phyloP scores from a whole-genome alignment of 148 eudicot species.

The Spergularia marina region DNA sequence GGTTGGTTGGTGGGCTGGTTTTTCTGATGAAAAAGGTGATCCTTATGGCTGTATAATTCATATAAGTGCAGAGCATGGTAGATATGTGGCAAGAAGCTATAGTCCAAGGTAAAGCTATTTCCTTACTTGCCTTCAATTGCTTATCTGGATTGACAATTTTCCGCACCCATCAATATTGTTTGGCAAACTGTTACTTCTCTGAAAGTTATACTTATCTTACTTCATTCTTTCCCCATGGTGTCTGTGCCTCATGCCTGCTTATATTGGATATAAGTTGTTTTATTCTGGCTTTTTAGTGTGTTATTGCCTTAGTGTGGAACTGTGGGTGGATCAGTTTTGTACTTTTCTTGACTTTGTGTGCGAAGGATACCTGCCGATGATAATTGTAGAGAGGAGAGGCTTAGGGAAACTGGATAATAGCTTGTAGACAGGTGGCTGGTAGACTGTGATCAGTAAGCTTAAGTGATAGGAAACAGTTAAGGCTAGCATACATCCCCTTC shows the following conservation, averaged over 20 bases:
- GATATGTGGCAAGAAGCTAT: conserved; percentile 92
- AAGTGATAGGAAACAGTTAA: background rate
- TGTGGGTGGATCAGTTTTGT: conserved; percentile 1
- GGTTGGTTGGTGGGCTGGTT: conserved; percentile 99
- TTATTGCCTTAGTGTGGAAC: background rate
- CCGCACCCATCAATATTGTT: background rate
- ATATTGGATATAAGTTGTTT: background rate
- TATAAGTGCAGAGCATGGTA: conserved; percentile 95
- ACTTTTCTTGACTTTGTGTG: background rate
- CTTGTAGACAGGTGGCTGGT: background rate
- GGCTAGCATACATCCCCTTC: background rate
- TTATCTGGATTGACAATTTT: background rate
- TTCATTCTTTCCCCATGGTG: background rate
- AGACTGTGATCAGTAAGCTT: background rate
- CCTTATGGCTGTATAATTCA: conserved; percentile 87
- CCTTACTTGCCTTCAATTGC: background rate
- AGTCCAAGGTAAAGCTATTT: conserved; percentile 65
- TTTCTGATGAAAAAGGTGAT: conserved; percentile 64
- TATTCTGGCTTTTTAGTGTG: background rate
- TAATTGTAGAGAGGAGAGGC: background rate
- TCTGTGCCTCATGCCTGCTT: background rate
- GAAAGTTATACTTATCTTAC: background rate
- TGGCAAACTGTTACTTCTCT: background rate
- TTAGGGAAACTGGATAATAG: background rate
- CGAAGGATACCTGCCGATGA: background rate